A percentile compares a stretch with the other conserved stretches of the same genome.
phyloP scores from a whole-genome alignment of 305 asterid species.

The Rubia balearica region DNA sequence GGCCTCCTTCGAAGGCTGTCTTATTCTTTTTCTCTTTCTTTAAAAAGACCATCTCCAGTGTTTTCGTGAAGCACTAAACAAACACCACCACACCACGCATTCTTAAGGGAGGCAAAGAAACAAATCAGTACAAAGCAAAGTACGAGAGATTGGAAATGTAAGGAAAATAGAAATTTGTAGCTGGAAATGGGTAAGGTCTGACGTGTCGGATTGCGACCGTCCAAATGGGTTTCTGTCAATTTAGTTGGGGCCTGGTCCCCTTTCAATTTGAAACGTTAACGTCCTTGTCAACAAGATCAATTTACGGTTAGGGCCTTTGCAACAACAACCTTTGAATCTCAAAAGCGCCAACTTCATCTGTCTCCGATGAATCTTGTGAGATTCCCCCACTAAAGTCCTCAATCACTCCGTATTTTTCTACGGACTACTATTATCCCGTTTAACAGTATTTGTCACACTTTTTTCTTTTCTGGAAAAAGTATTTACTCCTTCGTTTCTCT shows the following conservation, averaged over 20 bases:
- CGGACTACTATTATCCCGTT: no score
- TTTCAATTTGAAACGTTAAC: background rate
- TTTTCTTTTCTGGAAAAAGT: no score
- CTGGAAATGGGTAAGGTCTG: conserved; percentile 1
- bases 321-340: background rate
- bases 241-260: background rate
- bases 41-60: background rate
- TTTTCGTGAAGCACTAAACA: background rate
- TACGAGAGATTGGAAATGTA: background rate
- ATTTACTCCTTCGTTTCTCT: no score
- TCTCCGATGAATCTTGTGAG: background rate
- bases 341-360: background rate
- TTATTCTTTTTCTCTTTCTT: background rate
- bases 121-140: background rate
- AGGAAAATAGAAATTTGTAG: background rate
- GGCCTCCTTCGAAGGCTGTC: background rate
- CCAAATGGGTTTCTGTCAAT: background rate
- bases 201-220: background rate
- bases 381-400: background rate
- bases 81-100: background rate
- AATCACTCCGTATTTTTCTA: no score
- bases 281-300: background rate
- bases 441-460: no score
- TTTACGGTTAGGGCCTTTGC: background rate
- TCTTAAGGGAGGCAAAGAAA: background rate